Base-by-base conservation (phyloP, 2,329 filamentous ascomycete species). In the Lecanicillium sp. region DNA sequence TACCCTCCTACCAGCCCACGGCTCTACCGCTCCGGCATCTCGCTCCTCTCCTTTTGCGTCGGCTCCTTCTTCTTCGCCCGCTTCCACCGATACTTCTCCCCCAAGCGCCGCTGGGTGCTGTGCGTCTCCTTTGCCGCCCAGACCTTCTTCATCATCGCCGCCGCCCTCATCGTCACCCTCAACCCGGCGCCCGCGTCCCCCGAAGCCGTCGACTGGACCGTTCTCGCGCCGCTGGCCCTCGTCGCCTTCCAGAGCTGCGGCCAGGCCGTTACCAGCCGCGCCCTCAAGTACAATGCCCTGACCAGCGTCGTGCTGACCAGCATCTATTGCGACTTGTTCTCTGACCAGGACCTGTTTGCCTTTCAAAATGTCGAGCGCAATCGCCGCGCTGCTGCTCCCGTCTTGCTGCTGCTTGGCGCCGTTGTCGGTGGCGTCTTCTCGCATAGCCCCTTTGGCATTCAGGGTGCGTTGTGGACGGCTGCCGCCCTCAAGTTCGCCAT, bases 301-400 rank as follows among this genome's bases (percentile, higher is more conserved):
- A 88, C 84, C 0, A 87, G 81, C 44, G 84, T 88, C 13, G 86
- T 89, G 3, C 60, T 92, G 43, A 90, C 86, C 1, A 87, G 82
- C 54, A 79, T 86, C 45, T 90, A 89, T 63, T 88, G 84, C 54
- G 86, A 90, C 55, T 54, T 90, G 15, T 87, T 87, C 49, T 83
- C 79, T 2, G 83, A 87, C 41, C 60, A 63, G 22, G 57, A 68
- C 17, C 49, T 77, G 4, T 69, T 76, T 27, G 55, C 57, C 1
- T 34, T 53, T 8, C 45, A 54, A 29, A 76, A 76, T 42, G 55
- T 56, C 5, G 71, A 75, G 53, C 55, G 72, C 22, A 75, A 77
- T 46, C 62, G 69, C 15, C 57, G 74, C 32, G 53, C 68, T 3
- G 68, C 59, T 0, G 74, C 73, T 2, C 72, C 72, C 3, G 36